phyloP scores from a whole-genome alignment of 225 moss, liverwort and hornwort genomes.

The Thuidium tamariscinum region DNA sequence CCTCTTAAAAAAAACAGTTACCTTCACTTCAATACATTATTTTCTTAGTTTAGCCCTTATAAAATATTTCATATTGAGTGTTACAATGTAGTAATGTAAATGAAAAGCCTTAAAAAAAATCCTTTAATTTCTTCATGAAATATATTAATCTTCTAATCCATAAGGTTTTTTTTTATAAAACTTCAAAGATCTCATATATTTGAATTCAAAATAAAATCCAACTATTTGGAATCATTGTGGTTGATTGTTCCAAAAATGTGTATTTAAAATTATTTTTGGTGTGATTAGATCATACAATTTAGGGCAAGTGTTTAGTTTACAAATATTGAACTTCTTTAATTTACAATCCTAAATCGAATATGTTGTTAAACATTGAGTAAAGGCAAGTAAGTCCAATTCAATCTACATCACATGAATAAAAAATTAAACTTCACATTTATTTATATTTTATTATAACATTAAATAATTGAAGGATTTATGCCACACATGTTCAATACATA shows the following conservation, averaged over 20 bases:
- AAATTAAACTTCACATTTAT: neutral
- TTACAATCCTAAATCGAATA: neutral
- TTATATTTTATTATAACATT: neutral
- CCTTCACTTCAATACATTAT: neutral
- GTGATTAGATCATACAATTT: neutral
- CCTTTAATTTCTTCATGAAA: neutral
- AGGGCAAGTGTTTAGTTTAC: neutral
- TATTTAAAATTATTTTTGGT: neutral
- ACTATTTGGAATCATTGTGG: neutral
- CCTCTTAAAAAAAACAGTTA: no score
- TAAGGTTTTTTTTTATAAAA: neutral
- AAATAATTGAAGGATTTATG: neutral
- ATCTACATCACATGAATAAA: no score
- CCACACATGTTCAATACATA: rapidly evolving
- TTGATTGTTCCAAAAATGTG: neutral
- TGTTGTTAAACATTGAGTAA: rapidly evolving
- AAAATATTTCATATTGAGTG: neutral
- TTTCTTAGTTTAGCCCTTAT: neutral
- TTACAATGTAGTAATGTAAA: neutral
- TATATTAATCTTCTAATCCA: neutral
- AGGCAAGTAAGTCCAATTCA: neutral
- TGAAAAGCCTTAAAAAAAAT: neutral
- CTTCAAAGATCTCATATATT: neutral
- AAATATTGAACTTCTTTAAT: neutral
- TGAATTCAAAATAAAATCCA: neutral